Evolutionary conservation across 2,329 filamentous ascomycete species (phyloP).

Genomic region (Pseudocercospora crystallina): DNA sequence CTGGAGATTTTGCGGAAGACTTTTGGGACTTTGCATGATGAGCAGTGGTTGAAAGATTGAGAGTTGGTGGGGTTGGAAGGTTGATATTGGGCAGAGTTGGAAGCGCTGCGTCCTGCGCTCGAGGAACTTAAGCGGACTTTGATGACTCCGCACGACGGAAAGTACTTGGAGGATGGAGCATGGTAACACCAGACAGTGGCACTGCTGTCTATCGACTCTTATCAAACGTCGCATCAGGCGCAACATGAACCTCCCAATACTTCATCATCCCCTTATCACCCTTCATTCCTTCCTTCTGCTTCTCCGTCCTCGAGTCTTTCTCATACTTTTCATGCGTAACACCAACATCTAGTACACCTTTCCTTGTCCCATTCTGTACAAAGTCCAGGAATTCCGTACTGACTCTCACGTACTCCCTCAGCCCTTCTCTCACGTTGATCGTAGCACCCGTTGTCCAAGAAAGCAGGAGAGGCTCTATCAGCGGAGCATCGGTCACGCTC

Average conservation of each 20-base stretch:
- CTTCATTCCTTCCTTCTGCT: slow-evolving; percentile 21
- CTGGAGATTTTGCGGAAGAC: too few species aligned
- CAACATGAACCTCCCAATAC: slow-evolving; percentile 42
- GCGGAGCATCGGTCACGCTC: slow-evolving; percentile 62
- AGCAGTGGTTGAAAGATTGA: too few species aligned
- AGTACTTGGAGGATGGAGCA: too few species aligned
- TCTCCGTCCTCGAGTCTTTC: slow-evolving; percentile 24
- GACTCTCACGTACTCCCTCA: slow-evolving; percentile 59
- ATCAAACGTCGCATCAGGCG: slow-evolving; percentile 11
- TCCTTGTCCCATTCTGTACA: slow-evolving; percentile 39
- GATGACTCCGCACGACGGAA: too few species aligned
- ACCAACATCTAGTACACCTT: slow-evolving; percentile 50
- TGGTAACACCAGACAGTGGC: too few species aligned
- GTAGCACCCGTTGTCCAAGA: slow-evolving; percentile 60
- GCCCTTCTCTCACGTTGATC: slow-evolving; percentile 54
- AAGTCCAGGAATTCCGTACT: slow-evolving; percentile 58
- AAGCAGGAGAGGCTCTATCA: slow-evolving; percentile 60
- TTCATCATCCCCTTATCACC: slow-evolving; percentile 23
- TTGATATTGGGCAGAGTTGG: too few species aligned
- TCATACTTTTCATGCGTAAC: slow-evolving; percentile 40
- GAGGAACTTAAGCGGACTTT: too few species aligned
- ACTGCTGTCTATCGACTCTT: too few species aligned
- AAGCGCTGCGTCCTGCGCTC: too few species aligned
- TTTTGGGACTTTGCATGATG: too few species aligned
- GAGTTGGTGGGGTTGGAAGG: too few species aligned